Base-by-base conservation (phyloP, 1,284 basidiomycete species). In the Ganoderma multipileum region DNA sequence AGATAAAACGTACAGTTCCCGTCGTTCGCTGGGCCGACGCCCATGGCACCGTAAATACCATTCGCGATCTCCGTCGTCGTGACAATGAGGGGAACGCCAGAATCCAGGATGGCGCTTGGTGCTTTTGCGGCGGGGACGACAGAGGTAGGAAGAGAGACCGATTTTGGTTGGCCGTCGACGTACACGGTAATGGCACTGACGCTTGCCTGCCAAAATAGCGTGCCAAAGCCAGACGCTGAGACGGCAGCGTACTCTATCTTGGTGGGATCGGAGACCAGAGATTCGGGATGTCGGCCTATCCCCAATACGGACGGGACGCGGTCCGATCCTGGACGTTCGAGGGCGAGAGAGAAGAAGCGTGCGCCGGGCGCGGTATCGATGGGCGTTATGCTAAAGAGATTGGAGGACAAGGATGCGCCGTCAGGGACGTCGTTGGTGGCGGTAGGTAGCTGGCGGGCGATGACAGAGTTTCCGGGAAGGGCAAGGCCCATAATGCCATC, bases 41-140 rank as follows among this genome's bases (percentile, higher is more conserved):
- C 90, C 62, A 91, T 78, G 4, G 91, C 89, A n/a, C 91, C 91
- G 70, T 93, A 94, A n/a, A 94, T 90, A 6, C 83, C 91, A 73
- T 93, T 90, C 18, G 92, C 89, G n/a, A 93, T 83, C 1, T 74
- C 64, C 2, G 81, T 79, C 0, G 87, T 87, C 3, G 90, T 85
- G 1, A 93, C 77, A 65, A 93, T 92, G 26, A 86, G 72, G 0
- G 92, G 90, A 0, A 89, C 83, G 1, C 91, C 91, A 0, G 88
- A 87, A 76, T 93, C 92, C 33, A 93, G 77, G n/a, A 91, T 84
- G 3, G 90, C 91, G 47, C 83, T 86, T 0, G 89, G 89, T 7
- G 75, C 77, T 12, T 12, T 30, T 54, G 66, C 3, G 76, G 70
- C 63, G 12, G 57, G 74, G 78, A 47, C 78, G 68, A 11, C 80